phyloP scores from a whole-genome alignment of 352 stramenopile species.

The Globisporangium cederbergense region DNA sequence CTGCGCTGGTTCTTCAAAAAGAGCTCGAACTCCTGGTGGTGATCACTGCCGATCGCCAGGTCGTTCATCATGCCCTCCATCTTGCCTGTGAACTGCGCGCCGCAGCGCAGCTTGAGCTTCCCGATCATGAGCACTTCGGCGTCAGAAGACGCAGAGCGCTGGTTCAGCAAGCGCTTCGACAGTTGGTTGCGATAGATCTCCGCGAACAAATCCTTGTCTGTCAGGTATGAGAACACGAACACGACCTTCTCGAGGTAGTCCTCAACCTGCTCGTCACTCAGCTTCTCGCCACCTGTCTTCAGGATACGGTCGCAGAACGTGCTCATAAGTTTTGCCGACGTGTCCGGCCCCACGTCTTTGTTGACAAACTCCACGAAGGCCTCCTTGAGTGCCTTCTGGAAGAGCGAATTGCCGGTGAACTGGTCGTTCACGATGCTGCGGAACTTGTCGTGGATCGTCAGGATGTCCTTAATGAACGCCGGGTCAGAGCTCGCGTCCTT shows the following conservation, averaged over 20 bases:
- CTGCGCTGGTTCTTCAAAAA: constrained; percentile 88
- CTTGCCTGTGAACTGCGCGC: constrained; percentile 98
- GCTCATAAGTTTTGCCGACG: constrained; percentile 98
- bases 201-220: constrained; percentile 99
- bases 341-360: constrained; percentile 96
- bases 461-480: constrained; percentile 97
- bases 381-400: constrained; percentile 99
- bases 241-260: constrained; percentile 97
- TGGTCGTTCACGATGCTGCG: constrained; percentile 95
- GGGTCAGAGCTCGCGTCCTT: constrained; percentile 92
- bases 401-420: constrained; percentile 96
- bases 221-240: constrained; percentile 99
- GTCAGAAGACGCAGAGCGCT: constrained; percentile 97
- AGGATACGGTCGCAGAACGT: constrained; percentile 99
- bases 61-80: constrained; percentile 99
- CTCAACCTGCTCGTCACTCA: constrained; percentile 97
- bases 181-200: constrained; percentile 99
- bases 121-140: constrained; percentile 99
- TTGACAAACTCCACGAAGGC: constrained; percentile 99
- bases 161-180: constrained; percentile 97
- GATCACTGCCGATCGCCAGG: constrained; percentile 95
- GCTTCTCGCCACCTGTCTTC: constrained; percentile 97
- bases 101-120: constrained; percentile 98
- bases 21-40: constrained; percentile 95
- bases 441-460: constrained; percentile 98